These are phyloP conservation scores for Flaveria trinervia DNA, from an alignment of 129 eudicot species.

Conservation along the genomic window DNA sequence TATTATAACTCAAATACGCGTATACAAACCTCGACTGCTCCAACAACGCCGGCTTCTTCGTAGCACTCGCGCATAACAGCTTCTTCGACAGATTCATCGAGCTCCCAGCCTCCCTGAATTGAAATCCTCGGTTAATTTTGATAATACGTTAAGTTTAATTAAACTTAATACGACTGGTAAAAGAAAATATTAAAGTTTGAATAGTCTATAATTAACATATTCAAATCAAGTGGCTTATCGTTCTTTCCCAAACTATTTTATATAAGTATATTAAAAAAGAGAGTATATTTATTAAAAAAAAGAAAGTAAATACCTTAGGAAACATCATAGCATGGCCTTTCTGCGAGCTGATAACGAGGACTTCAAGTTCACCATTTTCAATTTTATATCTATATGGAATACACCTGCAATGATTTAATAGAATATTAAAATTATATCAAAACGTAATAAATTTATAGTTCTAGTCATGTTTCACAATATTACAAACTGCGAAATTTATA, in stretches of 20 bases:
- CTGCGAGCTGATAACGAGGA: conserved; percentile 76
- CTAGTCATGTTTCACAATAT: background rate
- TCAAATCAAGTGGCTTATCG: conserved; percentile 43
- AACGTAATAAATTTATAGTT: background rate
- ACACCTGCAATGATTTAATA: conserved; percentile 48
- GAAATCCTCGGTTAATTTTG: background rate
- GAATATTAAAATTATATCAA: background rate
- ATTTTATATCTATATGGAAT: conserved; percentile 69
- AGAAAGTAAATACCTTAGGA: conserved; percentile 63
- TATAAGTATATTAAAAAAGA: background rate
- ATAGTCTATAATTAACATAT: conserved; percentile 26
- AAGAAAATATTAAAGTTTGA: conserved; percentile 1
- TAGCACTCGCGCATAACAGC: conserved; percentile 75
- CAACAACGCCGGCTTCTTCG: conserved; percentile 91
- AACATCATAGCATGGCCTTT: conserved; percentile 82
- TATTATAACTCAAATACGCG: background rate
- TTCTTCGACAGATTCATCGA: conserved; percentile 79
- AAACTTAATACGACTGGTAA: background rate
- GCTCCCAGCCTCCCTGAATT: conserved; percentile 85
- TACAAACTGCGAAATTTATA: background rate
- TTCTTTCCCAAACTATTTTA: background rate
- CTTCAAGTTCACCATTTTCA: conserved; percentile 54
- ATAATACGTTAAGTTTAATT: background rate
- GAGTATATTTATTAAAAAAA: background rate
- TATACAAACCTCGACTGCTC: conserved; percentile 55